Evolutionary conservation across 495 filamentous ascomycete genomes (phyloP), one percentile per base, ranked within the genome.

Genomic region (Penicillium antarcticum): DNA sequence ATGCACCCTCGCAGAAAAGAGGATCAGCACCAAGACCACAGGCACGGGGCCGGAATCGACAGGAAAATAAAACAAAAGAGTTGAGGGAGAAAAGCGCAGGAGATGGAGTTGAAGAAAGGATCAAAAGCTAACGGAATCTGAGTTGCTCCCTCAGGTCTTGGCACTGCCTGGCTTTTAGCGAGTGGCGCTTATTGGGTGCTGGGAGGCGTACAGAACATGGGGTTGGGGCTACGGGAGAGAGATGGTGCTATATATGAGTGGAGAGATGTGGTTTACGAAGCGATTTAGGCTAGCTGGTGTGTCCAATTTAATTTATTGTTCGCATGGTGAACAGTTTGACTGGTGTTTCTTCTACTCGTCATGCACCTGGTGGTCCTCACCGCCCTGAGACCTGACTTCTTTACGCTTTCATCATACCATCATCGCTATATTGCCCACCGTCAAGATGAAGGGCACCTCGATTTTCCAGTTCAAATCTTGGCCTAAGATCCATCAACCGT

Each of bases 401-500:
- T 5, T 14, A 19, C 33, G 42, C 29, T 43, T 47, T 5, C 23
- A 37, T 24, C 33, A 17, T 37, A 29, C 17, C 29, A 45, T 24
- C 18, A 18, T 21, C 4, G 14, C n/a, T 9, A 11, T 54, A 32
- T 40, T 14, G 54, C 46, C 56, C 52, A 63, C 57, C 60, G 52
- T 57, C 51, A 51, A 37, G 58, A 80, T 80, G 78, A 79, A 72
- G 56, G 60, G 61, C n/a, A 64, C 68, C 3, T 53, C 63, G 0
- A 60, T 64, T 24, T 58, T 72, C 26, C 58, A 59, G 29, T 68
- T 84, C 52, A 80, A 70, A 54, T 59, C 64, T 43, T 83, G 54
- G 75, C 78, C 80, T 3, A 84, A 82, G 56, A 78, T 92, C 39
- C 85, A 92, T 58, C 85, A 80, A 14, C 87, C 87, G 16, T 74